Evolutionary conservation across 2,329 filamentous ascomycete species (phyloP), one percentile per base, ranked within the genome.

Genomic region (Colletotrichum sidae): DNA sequence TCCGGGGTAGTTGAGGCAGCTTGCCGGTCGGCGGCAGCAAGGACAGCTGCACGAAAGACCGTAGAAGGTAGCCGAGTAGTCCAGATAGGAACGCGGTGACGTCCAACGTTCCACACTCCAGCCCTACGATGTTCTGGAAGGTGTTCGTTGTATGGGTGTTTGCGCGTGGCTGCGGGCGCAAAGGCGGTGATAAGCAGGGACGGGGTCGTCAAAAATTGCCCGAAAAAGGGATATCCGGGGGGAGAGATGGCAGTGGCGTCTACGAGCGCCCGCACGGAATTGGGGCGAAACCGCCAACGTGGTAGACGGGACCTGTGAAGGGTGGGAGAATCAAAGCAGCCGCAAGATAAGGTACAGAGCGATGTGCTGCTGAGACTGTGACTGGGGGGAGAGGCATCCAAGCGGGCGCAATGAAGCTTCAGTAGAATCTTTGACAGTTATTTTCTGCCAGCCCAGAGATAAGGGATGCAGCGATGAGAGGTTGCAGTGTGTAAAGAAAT

Each of bases 241-340:
- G 51, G 62, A 49, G 44, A 65, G 62, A 70, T 72, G 70, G 65
- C 68, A 71, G 65, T 69, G 68, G 71, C 71, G 70, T 70, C 73
- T 73, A 73, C 50, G 57, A 68, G 67, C 67, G 67, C 67, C 67
- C 67, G 65, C 67, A 69, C 65, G 53, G 58, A 63, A 60, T 61
- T 65, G 65, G 65, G 61, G 61, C 62, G 62, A 66, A 65, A 65
- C 65, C 65, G 57, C 49, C 54, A 65, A 51, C 41, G 49, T 65
- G 67, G 65, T 68, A 60, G 84, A 85, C 17, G 82, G 83, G 56
- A 86, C 61, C 44, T 60, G n/a, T 53, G 51, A 55, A 41, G 57
- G 61, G 51, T 54, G 78, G 6, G 49, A 60, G 46, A 64, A 68
- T 68, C 65, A 68, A 64, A 52, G 57, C 64, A 68, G 67, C 56